phyloP scores from a whole-genome alignment of 2,329 filamentous ascomycete genomes.

The Ceratocystiopsis minuta region DNA sequence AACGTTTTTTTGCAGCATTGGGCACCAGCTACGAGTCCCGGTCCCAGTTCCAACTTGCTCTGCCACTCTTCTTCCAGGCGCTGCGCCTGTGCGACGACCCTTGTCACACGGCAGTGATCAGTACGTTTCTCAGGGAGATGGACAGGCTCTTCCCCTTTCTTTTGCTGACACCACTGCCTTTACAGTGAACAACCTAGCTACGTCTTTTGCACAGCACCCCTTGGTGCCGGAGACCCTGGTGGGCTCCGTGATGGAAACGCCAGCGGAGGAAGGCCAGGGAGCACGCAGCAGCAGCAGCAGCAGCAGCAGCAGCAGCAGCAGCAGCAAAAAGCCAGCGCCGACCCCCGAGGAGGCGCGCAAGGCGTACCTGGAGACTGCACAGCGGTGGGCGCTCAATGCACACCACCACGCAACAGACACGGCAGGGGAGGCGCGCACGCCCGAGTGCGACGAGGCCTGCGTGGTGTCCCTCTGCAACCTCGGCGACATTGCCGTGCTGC shows the following conservation, averaged over 20 bases:
- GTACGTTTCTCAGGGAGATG: slow-evolving; percentile 23
- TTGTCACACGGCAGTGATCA: slow-evolving; percentile 69
- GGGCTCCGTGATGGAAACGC: slow-evolving; percentile 5
- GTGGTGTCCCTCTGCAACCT: slow-evolving; percentile 74
- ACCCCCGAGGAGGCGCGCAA: slow-evolving; percentile 28
- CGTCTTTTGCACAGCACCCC: slow-evolving; percentile 52
- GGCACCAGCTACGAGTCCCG: slow-evolving; percentile 59
- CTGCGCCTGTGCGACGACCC: slow-evolving; percentile 45
- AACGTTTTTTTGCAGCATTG: slow-evolving; percentile 31
- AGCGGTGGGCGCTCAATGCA: slow-evolving; percentile 65
- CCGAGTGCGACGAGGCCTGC: slow-evolving; percentile 72
- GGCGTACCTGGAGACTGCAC: slow-evolving; percentile 49
- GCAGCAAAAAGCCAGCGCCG: not conserved
- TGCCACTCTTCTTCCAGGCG: slow-evolving; percentile 75
- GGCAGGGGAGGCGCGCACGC: slow-evolving; percentile 44
- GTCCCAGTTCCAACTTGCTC: slow-evolving; percentile 60
- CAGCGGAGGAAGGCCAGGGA: not conserved
- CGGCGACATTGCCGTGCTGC: slow-evolving; percentile 64
- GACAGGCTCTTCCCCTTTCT: not conserved
- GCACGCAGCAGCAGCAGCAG: no score
- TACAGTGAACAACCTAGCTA: slow-evolving; percentile 63
- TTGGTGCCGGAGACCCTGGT: slow-evolving; percentile 18
- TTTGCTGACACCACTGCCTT: not conserved
- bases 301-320: not conserved
- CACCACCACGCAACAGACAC: slow-evolving; percentile 49